phyloP scores from a whole-genome alignment of 495 filamentous ascomycete species.

The Lasiosphaeris hirsuta region DNA sequence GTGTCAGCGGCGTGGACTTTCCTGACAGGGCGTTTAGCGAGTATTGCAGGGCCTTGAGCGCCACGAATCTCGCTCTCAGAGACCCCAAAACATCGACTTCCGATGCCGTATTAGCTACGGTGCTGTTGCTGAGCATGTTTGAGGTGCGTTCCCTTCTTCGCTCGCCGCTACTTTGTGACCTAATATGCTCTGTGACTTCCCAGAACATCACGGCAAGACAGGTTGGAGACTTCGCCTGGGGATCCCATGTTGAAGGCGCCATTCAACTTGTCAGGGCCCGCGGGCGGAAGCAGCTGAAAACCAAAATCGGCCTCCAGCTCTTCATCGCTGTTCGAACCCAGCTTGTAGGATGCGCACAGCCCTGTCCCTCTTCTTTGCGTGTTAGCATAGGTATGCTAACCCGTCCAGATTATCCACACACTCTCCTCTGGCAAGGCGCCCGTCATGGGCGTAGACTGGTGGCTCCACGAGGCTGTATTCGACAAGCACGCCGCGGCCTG shows the following conservation, averaged over 20 bases:
- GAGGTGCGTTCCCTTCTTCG: slow-evolving; percentile 46
- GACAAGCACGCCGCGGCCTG: slow-evolving; percentile 39
- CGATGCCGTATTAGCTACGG: slow-evolving; percentile 58
- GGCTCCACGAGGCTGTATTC: slow-evolving; percentile 41
- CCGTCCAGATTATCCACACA: slow-evolving; percentile 41
- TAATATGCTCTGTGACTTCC: slow-evolving; percentile 11
- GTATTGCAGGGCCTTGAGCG: slow-evolving; percentile 51
- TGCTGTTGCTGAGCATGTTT: slow-evolving; percentile 61
- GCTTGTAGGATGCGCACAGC: slow-evolving; percentile 37
- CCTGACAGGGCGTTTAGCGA: slow-evolving; percentile 38
- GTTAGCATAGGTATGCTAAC: no score
- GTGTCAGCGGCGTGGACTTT: slow-evolving; percentile 23
- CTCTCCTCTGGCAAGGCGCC: slow-evolving; percentile 44
- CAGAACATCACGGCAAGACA: slow-evolving; percentile 47
- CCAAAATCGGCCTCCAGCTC: slow-evolving; percentile 42
- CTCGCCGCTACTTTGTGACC: neutral
- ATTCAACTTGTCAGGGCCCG: slow-evolving; percentile 51
- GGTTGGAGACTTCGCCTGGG: slow-evolving; percentile 47
- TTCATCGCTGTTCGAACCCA: slow-evolving; percentile 52
- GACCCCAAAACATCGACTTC: slow-evolving; percentile 37
- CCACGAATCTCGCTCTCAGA: slow-evolving; percentile 51
- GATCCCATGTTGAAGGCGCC: slow-evolving; percentile 53
- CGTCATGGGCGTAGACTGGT: slow-evolving; percentile 50
- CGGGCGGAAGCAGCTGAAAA: slow-evolving; percentile 49
- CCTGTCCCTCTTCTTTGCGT: neutral